phyloP scores from a whole-genome alignment of 768 basidiomycete species.

The Amanita pallidorosea region DNA sequence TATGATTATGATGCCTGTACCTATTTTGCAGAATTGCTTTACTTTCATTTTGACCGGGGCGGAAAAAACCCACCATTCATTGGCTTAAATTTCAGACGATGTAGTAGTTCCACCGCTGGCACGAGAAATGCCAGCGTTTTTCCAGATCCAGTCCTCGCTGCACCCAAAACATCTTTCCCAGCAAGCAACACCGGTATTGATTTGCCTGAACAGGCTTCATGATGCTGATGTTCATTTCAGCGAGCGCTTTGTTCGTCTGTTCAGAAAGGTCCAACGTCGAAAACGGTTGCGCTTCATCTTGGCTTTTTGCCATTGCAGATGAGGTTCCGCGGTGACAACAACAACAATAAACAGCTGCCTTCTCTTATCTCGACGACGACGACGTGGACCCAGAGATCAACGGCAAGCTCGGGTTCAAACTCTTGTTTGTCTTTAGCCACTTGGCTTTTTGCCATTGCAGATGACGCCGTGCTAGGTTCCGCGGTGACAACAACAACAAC shows the following conservation, averaged over 20 bases:
- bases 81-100: constrained; percentile 92
- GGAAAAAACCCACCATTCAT: constrained; percentile 54
- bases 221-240: constrained; percentile 78
- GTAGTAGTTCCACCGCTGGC: constrained; percentile 84
- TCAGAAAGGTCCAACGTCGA: constrained; percentile 74
- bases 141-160: constrained; percentile 92
- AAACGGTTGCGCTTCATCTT: constrained; percentile 42
- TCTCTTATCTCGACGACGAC: too few relatives aligned
- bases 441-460: background rate
- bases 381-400: too few relatives aligned
- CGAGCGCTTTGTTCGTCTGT: constrained; percentile 62
- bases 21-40: constrained; percentile 24
- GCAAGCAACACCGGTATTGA: constrained; percentile 87
- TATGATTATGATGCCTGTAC: constrained; percentile 91
- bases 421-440: too few relatives aligned
- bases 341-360: too few relatives aligned
- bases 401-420: too few relatives aligned
- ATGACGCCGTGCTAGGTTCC: background rate
- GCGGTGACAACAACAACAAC: too few relatives aligned
- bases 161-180: constrained; percentile 95
- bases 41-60: background rate
- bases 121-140: constrained; percentile 97
- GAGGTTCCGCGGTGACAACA: too few relatives aligned
- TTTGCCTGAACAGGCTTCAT: constrained; percentile 92
- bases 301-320: background rate